These are phyloP conservation scores for Daedaleopsis nitida DNA, from an alignment of 768 basidiomycete genomes.

Conservation along the genomic window DNA sequence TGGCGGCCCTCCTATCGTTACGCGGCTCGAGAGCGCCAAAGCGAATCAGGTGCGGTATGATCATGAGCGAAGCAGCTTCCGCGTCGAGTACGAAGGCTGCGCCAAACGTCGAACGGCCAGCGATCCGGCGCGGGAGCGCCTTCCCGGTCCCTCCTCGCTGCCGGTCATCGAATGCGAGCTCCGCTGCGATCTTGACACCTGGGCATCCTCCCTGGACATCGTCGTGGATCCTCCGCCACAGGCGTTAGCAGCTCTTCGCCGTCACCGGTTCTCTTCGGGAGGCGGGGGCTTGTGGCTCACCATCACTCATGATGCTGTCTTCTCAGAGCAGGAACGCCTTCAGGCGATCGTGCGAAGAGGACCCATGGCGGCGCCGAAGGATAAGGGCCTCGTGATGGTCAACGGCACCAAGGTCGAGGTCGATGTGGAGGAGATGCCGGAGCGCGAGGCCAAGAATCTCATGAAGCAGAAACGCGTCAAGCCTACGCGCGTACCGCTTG, in stretches of 20 bases:
- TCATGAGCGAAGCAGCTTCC: slow-evolving; percentile 79
- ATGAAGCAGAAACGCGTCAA: slow-evolving; percentile 85
- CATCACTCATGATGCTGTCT: slow-evolving; percentile 81
- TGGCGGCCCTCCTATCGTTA: slow-evolving; percentile 92
- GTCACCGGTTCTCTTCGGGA: slow-evolving; percentile 82
- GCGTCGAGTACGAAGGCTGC: slow-evolving; percentile 80
- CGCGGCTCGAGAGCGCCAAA: slow-evolving; percentile 78
- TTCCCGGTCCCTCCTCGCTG: slow-evolving; percentile 25
- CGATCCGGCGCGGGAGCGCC: slow-evolving; percentile 15
- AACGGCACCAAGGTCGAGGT: slow-evolving; percentile 86
- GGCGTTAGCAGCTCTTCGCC: slow-evolving; percentile 75
- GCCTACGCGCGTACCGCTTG: slow-evolving; percentile 84
- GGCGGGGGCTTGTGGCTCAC: slow-evolving; percentile 97
- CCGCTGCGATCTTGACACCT: slow-evolving; percentile 89
- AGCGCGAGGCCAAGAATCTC: slow-evolving; percentile 82
- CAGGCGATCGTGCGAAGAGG: slow-evolving; percentile 75
- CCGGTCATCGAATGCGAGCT: slow-evolving; percentile 85
- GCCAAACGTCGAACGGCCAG: slow-evolving; percentile 43
- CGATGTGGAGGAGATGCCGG: slow-evolving; percentile 87
- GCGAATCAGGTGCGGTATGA: slow-evolving; percentile 79
- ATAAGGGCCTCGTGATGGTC: slow-evolving; percentile 82
- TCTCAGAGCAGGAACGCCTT: slow-evolving; percentile 75
- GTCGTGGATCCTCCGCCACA: slow-evolving; percentile 93
- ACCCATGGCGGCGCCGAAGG: slow-evolving; percentile 58
- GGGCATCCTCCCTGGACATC: slow-evolving; percentile 82